A percentile compares a stretch with the other conserved stretches of the same genome.
Conservation (phyloP, 129 eudicot species). For the Ambrosia trifida region DNA sequence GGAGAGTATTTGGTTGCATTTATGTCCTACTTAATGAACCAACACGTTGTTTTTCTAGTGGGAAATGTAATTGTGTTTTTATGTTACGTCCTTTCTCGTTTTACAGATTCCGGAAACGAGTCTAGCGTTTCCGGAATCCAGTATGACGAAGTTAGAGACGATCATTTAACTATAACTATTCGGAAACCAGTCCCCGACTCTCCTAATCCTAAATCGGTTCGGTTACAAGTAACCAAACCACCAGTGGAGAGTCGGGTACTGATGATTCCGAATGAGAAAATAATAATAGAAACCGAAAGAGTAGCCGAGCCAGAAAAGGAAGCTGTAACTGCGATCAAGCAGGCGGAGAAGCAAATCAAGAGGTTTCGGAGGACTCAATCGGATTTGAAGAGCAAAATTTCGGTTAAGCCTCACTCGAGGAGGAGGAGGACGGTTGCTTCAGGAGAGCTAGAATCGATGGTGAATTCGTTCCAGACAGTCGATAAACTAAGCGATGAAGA, state of each 20-base stretch:
- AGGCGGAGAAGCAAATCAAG: slow-evolving; percentile 57
- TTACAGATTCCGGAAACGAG: slow-evolving; percentile 29
- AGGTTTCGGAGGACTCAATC: slow-evolving; percentile 67
- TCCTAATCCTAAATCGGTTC: not conserved
- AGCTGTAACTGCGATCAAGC: slow-evolving; percentile 41
- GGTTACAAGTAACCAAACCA: not conserved
- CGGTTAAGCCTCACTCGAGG: slow-evolving; percentile 31
- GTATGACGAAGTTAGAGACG: slow-evolving; percentile 32
- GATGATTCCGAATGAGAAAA: slow-evolving; percentile 27
- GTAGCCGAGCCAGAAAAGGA: slow-evolving; percentile 41
- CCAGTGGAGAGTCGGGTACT: slow-evolving; percentile 33
- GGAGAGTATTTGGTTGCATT: slow-evolving; percentile 30
- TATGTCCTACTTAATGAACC: slow-evolving; percentile 41
- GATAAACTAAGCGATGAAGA: slow-evolving; percentile 50
- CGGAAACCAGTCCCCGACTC: slow-evolving; percentile 1
- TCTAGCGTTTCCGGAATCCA: slow-evolving; percentile 22
- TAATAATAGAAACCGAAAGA: not conserved
- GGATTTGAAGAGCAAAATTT: slow-evolving; percentile 44
- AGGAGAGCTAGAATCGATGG: not conserved
- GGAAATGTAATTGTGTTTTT: slow-evolving; percentile 56
- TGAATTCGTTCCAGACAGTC: slow-evolving; percentile 26
- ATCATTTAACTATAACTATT: slow-evolving; percentile 8
- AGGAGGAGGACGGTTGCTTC: slow-evolving; percentile 20
- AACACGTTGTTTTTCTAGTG: slow-evolving; percentile 67
- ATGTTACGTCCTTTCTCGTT: slow-evolving; percentile 49